Conservation (phyloP, 225 moss, liverwort and hornwort genomes). For the Bryum argenteum region DNA sequence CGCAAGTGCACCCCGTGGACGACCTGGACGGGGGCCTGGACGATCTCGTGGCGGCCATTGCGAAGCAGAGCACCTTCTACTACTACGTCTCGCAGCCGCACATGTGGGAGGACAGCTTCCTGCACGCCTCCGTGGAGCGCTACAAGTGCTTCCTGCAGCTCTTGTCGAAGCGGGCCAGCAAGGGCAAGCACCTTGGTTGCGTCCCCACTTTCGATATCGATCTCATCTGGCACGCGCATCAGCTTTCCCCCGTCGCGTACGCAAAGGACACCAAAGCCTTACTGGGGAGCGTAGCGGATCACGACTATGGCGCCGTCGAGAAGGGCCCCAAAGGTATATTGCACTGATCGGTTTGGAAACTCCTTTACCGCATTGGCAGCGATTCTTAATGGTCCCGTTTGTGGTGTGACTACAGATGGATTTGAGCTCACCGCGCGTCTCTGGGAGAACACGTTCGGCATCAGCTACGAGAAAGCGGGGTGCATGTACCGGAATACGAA, state of each 20-base stretch:
- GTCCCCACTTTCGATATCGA: constrained; percentile 81
- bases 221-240: constrained; percentile 83
- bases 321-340: neutral
- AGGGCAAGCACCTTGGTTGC: constrained; percentile 48
- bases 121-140: constrained; percentile 62
- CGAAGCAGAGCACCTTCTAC: constrained; percentile 65
- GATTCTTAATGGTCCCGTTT: no score
- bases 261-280: constrained; percentile 71
- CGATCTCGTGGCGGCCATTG: constrained; percentile 62
- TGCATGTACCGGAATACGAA: constrained; percentile 60
- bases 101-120: constrained; percentile 73
- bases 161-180: constrained; percentile 15
- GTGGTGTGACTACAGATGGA: constrained; percentile 19
- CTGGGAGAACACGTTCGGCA: constrained; percentile 74
- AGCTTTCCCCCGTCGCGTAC: constrained; percentile 74
- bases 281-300: constrained; percentile 53
- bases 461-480: constrained; percentile 74
- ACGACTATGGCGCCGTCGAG: neutral
- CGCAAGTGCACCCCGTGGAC: constrained; percentile 62
- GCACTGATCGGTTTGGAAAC: no score
- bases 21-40: constrained; percentile 53
- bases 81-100: constrained; percentile 65
- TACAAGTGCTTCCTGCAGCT: constrained; percentile 89
- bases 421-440: constrained; percentile 59
- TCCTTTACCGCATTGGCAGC: no score